These are phyloP conservation scores for Sphagnum tenellum DNA, from an alignment of 225 moss, liverwort and hornwort species.

Conservation along the genomic window DNA sequence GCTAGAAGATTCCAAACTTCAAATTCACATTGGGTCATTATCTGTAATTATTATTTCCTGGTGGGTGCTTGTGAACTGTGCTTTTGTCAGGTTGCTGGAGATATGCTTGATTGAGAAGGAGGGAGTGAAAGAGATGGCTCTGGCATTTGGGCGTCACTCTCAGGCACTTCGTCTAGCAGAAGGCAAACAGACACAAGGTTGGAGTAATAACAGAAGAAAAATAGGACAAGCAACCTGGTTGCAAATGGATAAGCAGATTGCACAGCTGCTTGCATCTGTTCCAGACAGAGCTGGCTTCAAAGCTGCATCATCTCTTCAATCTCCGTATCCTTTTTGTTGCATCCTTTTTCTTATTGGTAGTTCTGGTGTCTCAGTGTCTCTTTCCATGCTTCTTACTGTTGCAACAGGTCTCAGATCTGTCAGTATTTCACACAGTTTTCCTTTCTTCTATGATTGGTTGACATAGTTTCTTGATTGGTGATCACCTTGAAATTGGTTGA, in stretches of 20 bases:
- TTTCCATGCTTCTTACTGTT: background rate
- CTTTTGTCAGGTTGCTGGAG: conserved; percentile 51
- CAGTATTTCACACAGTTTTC: no score
- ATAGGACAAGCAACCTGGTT: conserved; percentile 27
- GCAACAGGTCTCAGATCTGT: background rate
- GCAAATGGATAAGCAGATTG: conserved; percentile 35
- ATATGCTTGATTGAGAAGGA: conserved; percentile 49
- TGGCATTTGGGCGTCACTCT: conserved; percentile 40
- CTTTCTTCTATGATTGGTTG: no score
- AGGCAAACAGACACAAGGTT: conserved; percentile 13
- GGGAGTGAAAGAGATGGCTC: conserved; percentile 52
- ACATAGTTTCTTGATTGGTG: no score
- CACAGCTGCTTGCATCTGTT: conserved; percentile 69
- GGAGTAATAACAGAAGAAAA: conserved; percentile 9
- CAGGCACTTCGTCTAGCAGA: conserved; percentile 7
- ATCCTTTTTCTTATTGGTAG: background rate
- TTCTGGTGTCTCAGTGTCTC: background rate
- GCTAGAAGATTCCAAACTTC: no score
- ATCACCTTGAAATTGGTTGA: background rate
- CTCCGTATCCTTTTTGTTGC: conserved; percentile 51
- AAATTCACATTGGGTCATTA: no score
- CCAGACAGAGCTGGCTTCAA: conserved; percentile 63
- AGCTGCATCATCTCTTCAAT: conserved; percentile 44
- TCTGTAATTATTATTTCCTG: no score
- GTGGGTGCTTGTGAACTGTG: no score